Conservation (phyloP, 768 basidiomycete genomes). For the Favolaschia claudopus region DNA sequence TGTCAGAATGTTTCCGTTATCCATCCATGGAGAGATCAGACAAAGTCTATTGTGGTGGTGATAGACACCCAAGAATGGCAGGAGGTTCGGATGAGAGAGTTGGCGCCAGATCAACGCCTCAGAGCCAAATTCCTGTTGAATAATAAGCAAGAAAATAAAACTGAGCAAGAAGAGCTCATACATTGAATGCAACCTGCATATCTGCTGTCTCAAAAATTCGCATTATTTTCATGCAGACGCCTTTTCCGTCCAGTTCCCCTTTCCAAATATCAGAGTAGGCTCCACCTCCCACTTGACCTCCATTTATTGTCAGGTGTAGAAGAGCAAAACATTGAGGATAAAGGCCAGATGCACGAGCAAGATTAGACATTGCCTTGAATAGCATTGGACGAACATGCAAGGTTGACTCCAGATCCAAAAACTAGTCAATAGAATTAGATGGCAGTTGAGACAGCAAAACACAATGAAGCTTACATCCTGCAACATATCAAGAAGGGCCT, state of each 20-base stretch:
- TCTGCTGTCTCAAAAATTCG: not conserved
- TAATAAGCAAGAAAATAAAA: not conserved
- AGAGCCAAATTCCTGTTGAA: conserved; percentile 1
- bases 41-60: conserved; percentile 18
- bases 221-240: conserved; percentile 19
- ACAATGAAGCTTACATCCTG: conserved; percentile 1
- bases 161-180: not conserved
- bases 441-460: not conserved
- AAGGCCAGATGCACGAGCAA: conserved; percentile 4
- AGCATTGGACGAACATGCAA: not conserved
- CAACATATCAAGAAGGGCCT: conserved; percentile 9
- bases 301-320: not conserved
- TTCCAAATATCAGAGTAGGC: conserved; percentile 17
- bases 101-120: conserved; percentile 29
- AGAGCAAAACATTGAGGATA: conserved; percentile 13
- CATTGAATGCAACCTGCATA: not conserved
- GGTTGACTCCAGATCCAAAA: not conserved
- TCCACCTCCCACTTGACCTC: conserved; percentile 12
- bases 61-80: conserved; percentile 30
- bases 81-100: conserved; percentile 27
- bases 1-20: conserved; percentile 32
- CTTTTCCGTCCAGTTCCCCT: conserved; percentile 9
- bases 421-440: not conserved
- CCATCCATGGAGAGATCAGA: conserved; percentile 39
- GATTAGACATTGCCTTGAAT: not conserved